Base-by-base conservation (phyloP, 331 rosid species). In the Acacia concinna region DNA sequence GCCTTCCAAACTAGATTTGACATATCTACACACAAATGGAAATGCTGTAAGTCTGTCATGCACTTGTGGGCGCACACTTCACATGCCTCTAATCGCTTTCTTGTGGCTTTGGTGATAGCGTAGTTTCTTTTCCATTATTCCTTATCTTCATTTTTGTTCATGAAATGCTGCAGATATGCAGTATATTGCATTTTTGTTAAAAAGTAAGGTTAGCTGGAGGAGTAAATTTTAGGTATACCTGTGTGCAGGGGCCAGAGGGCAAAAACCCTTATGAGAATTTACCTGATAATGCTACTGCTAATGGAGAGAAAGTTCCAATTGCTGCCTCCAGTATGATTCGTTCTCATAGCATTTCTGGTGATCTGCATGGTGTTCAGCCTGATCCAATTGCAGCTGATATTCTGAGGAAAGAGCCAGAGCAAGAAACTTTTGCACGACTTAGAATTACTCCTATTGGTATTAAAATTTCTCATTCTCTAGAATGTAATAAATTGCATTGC, bases 331-430 rank as follows among this genome's bases (percentile, higher is more conserved):
- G 89, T 84, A 93, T 95, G 99, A 95, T 88, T 80, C 91, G 97
- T 64, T 95, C 99, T 72, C 97, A 92, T 83, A 93, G 98, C 84
- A 84, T 95, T 75, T 91, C 97, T 59, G 99, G 97, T 79, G 99
- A 95, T 46, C 91, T 95, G 77, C 99, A 95, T 71, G 99, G 99
- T 20, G 97, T 93, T 76, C 99, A 93, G 84, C 97, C 99, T 60
- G 98, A 95, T 54, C 99, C 99, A 79, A 89, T 95, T 72, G 93
- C 98, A 46, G 99, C 99, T 86, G 99, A 95, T 89, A 95, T 95
- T 86, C 77, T 95, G 69, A 91, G 99, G 93, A 95, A 93, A 86
- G 99, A 88, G 77, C 98, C 99, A 5, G 99, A 95, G 83, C 98
- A 95, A 27, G 99, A 95, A 81, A 88, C 81, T 76, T 95, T 95